Evolutionary conservation across 805 yeast species (phyloP), one percentile per base, ranked within the genome.

Genomic region (Kodamaea jinghongensis): DNA sequence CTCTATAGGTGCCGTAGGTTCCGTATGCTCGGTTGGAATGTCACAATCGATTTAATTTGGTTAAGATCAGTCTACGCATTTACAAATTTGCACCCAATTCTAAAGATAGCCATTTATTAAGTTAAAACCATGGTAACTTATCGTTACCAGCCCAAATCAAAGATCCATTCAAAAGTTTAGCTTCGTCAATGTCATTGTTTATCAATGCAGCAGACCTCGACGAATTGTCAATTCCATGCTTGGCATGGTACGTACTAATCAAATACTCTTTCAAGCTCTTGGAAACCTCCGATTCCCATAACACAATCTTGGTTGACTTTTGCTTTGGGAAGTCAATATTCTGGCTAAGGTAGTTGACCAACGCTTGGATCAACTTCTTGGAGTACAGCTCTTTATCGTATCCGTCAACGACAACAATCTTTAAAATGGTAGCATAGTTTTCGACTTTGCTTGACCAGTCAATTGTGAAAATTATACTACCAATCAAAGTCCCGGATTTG

Each of bases 111-210:
- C n/a, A n/a, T n/a, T n/a, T n/a, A n/a, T 7, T 12, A 28, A 14
- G 9, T 44, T 48, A 69, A 45, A 67, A 68, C 75, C 75, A 69
- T 7, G 72, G 64, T 28, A 69, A 48, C 47, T 69, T 69, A 38
- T 55, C 63, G 45, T 69, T 69, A 34, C 60, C 60, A 41, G 65
- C 73, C 75, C 75, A 69, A 8, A 66, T 45, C 15, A 66, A 39
- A 2, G 57, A 44, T 2, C 67, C 65, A 4, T 31, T 41, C 25
- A 39, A 28, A 34, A 67, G 46, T 31, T 48, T 42, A 4, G 46
- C 34, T 30, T 65, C 55, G n/a, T 65, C 68, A 1, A 31, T 41
- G 4, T 41, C 45, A 31, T 55, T 50, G 40, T 56, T 50, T 39
- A 62, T 49, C 34, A 58, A 51, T 8, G 63, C 46, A 11, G 73